Percentiles rank a stretch among this genome's conserved stretches.
phyloP scores from a whole-genome alignment of 352 stramenopile genomes.

The Globisporangium irregulare region DNA sequence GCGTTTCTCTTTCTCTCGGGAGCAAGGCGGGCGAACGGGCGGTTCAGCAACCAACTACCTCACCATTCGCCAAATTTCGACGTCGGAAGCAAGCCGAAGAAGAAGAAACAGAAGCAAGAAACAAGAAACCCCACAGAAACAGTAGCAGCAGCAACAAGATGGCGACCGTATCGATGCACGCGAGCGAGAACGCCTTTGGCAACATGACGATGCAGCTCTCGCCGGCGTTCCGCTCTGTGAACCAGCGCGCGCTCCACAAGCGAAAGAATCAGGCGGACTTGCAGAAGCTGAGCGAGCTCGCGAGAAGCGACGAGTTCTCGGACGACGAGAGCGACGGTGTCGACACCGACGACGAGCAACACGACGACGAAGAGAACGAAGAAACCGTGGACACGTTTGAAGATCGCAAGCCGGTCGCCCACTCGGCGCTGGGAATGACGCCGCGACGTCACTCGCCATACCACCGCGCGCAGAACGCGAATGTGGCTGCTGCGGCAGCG shows the following conservation, averaged over 20 bases:
- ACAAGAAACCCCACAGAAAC: not conserved
- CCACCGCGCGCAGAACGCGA: slow-evolving; percentile 57
- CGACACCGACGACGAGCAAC: slow-evolving; percentile 46
- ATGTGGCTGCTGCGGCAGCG: slow-evolving; percentile 31
- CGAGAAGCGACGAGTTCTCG: slow-evolving; percentile 77
- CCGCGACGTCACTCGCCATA: slow-evolving; percentile 17
- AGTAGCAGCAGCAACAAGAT: slow-evolving; percentile 19
- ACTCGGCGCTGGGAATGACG: slow-evolving; percentile 13
- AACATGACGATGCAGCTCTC: slow-evolving; percentile 47
- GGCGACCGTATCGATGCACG: slow-evolving; percentile 61
- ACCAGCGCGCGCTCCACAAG: slow-evolving; percentile 43
- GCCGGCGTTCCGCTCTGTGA: slow-evolving; percentile 49
- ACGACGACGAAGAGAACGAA: slow-evolving; percentile 25
- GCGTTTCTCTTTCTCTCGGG: slow-evolving; percentile 5
- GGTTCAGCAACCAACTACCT: not conserved
- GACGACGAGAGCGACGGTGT: slow-evolving; percentile 79
- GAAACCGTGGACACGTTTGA: slow-evolving; percentile 17
- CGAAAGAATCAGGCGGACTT: slow-evolving; percentile 29
- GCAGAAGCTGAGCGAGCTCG: slow-evolving; percentile 65
- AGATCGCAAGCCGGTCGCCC: slow-evolving; percentile 1
- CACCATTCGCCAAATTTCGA: slow-evolving; percentile 11
- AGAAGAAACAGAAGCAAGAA: not conserved
- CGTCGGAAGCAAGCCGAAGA: slow-evolving; percentile 3
- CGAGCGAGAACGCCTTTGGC: slow-evolving; percentile 43
- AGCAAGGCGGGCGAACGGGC: too few relatives aligned